Percentiles rank a stretch among this genome's conserved stretches.
Conservation (phyloP, 108 stramenopile genomes). For the Skeletonema grethae region DNA sequence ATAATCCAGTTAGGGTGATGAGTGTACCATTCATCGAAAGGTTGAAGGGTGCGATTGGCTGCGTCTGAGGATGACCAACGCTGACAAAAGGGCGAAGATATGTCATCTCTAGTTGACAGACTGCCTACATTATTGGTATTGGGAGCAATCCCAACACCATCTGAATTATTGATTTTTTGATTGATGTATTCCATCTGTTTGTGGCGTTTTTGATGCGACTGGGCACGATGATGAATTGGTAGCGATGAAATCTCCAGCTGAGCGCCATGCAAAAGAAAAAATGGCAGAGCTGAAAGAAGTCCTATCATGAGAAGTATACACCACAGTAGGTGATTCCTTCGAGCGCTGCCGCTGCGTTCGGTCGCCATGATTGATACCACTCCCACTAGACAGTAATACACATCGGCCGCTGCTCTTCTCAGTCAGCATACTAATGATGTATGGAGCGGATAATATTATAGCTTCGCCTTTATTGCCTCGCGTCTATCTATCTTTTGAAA, state of each 20-base stretch:
- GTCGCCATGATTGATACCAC: not conserved
- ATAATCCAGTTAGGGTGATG: slow-evolving; percentile 38
- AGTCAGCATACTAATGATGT: too few species aligned
- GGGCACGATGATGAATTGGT: too few species aligned
- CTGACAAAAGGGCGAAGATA: slow-evolving; percentile 12
- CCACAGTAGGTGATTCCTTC: not conserved
- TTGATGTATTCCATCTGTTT: too few species aligned
- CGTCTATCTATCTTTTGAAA: too few species aligned
- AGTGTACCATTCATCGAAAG: slow-evolving; percentile 33
- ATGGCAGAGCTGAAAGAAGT: not conserved
- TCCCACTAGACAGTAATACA: too few species aligned
- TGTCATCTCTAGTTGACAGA: not conserved
- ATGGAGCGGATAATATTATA: too few species aligned
- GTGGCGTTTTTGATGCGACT: too few species aligned
- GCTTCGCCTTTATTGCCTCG: too few species aligned
- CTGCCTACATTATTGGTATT: not conserved
- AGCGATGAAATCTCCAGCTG: not conserved
- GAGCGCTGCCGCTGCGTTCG: not conserved
- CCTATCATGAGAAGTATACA: not conserved
- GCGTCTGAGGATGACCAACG: slow-evolving; percentile 14
- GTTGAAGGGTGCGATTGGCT: slow-evolving; percentile 31
- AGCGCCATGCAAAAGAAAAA: not conserved
- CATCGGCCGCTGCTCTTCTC: too few species aligned
- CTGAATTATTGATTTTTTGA: too few species aligned
- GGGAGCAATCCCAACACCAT: not conserved